These are phyloP conservation scores for Dioscorea dumetorum DNA, from an alignment of 106 monocot genomes.

Conservation along the genomic window DNA sequence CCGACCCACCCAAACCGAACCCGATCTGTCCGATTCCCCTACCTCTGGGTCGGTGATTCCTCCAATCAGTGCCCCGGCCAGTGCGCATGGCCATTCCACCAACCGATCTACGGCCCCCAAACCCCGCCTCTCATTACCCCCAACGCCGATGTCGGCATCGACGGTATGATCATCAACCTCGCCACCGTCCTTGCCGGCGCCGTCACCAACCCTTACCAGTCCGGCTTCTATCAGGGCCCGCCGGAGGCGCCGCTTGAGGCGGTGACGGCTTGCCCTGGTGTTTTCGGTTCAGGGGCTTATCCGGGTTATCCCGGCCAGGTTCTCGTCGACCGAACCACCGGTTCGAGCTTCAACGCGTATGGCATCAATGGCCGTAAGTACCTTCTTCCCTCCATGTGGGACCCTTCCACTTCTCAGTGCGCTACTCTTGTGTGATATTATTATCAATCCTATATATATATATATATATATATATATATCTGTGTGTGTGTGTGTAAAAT, in stretches of 20 bases:
- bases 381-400: slow-evolving; percentile 19
- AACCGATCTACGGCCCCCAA: slow-evolving; percentile 12
- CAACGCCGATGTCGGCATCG: slow-evolving; percentile 1
- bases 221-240: too few species aligned
- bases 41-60: slow-evolving; percentile 23
- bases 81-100: not conserved
- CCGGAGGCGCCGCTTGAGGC: slow-evolving; percentile 16
- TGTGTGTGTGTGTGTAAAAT: too few species aligned
- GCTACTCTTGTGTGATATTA: slow-evolving; percentile 8
- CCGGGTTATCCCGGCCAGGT: slow-evolving; percentile 7
- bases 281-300: slow-evolving; percentile 1
- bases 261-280: slow-evolving; percentile 12
- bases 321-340: not conserved
- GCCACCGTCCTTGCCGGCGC: not conserved
- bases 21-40: not conserved
- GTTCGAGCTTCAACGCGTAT: slow-evolving; percentile 11
- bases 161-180: slow-evolving; percentile 5
- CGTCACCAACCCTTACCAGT: too few species aligned
- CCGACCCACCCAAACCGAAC: too few species aligned
- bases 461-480: too few species aligned
- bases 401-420: slow-evolving; percentile 18
- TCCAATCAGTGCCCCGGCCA: not conserved
- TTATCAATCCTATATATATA: too few species aligned
- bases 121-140: slow-evolving; percentile 10
- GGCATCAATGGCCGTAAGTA: slow-evolving; percentile 11